Base-by-base conservation (phyloP, 371 early-diverging fungal species). In the Rhizopus delemar region DNA sequence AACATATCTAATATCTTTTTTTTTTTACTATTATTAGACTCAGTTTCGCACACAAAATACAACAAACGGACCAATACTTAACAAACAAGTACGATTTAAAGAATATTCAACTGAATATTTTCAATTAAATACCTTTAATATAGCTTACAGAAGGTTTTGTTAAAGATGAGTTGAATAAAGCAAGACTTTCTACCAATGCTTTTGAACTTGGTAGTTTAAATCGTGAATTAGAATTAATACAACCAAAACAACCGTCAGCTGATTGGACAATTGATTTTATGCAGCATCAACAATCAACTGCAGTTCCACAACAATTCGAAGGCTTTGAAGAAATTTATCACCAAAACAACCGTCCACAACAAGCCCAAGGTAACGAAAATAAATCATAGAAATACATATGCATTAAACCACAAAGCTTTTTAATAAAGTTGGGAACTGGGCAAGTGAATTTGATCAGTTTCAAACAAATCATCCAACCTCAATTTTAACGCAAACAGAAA, bases 221-320 rank as follows among this genome's bases (percentile, higher is more conserved):
- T 41, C 70, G 73, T 41, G 90, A 88, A 60, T 70, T 90, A n/a
- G 83, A 86, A 31, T 45, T 57, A 4, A 77, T 88, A 15, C 66
- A 57, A 12, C 46, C 64, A 68, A 51, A 65, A 56, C 15, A 67
- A 65, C 43, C 63, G 11, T 65, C 65, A n/a, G 77, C 64, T 1
- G 79, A 82, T 65, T 91, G 91, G 91, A 79, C 89, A 3, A 56
- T 68, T 39, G 90, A 90, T 55, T 91, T 92, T 68, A 78, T 82
- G 71, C 81, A 78, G 28, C 83, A 86, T 60, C 70, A 56, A 29
- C 65, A 57, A 41, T 60, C 55, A 7, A 69, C 65, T 15, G 65
- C 70, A 13, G 57, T 63, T 4, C 76, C 78, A 57, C 82, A 81
- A 41, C 85, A 84, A 43, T 82, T 90, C 65, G 88, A 89, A 41